Conservation (phyloP, 306 rosid genomes). For the Malus fusca region DNA sequence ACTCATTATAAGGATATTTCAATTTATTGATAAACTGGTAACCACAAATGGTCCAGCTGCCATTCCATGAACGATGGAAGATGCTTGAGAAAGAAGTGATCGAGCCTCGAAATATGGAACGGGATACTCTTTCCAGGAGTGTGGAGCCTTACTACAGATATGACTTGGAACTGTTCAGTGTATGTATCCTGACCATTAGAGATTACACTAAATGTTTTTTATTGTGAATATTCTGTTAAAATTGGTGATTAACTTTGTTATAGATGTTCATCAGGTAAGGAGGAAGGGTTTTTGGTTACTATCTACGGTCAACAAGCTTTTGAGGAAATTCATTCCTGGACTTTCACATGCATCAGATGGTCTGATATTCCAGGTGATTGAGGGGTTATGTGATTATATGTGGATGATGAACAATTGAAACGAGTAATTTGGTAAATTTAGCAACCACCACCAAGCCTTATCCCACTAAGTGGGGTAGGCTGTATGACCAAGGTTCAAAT, state of each 20-base stretch:
- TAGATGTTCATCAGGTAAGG: conserved; percentile 66
- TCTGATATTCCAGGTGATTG: conserved; percentile 81
- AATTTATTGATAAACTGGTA: background rate
- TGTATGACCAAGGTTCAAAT: too few species aligned
- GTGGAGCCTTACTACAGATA: conserved; percentile 72
- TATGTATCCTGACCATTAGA: conserved; percentile 20
- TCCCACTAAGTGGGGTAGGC: too few species aligned
- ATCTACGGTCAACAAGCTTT: conserved; percentile 73
- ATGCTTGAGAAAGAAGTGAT: conserved; percentile 97
- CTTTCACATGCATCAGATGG: conserved; percentile 96
- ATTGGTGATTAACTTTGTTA: conserved; percentile 4
- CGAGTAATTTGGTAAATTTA: too few species aligned
- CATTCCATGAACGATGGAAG: conserved; percentile 90
- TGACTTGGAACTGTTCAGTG: conserved; percentile 93
- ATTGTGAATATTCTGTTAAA: background rate
- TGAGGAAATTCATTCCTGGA: conserved; percentile 75
- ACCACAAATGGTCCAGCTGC: conserved; percentile 53
- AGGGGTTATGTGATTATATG: background rate
- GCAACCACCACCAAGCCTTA: too few species aligned
- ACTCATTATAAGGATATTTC: background rate
- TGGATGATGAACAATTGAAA: too few species aligned
- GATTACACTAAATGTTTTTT: background rate
- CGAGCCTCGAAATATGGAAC: conserved; percentile 84
- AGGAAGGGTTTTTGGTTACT: conserved; percentile 94
- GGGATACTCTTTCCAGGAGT: conserved; percentile 43